Evolutionary conservation across 495 filamentous ascomycete species (phyloP).

Genomic region (Trichocladium antarcticum): DNA sequence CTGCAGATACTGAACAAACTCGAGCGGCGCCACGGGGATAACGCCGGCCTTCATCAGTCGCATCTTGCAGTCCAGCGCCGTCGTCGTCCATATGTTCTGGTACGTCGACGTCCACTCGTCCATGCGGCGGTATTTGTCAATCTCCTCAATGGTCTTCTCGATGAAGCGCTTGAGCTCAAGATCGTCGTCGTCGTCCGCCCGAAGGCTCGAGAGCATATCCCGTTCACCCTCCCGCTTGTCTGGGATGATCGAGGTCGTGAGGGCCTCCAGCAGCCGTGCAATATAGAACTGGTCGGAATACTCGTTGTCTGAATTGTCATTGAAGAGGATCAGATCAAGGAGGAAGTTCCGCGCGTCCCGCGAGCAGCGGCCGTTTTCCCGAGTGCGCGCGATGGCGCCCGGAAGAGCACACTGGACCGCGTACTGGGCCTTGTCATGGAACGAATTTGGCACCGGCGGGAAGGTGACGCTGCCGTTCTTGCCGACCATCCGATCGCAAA

Average conservation of each 20-base stretch:
- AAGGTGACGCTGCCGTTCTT: constrained; percentile 38
- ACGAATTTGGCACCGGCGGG: constrained; percentile 81
- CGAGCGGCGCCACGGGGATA: constrained; percentile 47
- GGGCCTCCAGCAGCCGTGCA: constrained; percentile 63
- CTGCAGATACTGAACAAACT: constrained; percentile 71
- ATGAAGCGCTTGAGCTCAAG: constrained; percentile 43
- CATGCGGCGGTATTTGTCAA: constrained; percentile 81
- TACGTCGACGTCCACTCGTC: constrained; percentile 89
- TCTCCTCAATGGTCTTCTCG: constrained; percentile 63
- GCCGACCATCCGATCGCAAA: constrained; percentile 51
- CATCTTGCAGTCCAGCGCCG: constrained; percentile 68
- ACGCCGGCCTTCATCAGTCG: constrained; percentile 61
- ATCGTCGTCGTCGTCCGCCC: constrained; percentile 32
- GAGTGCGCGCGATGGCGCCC: constrained; percentile 63
- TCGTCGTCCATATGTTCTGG: constrained; percentile 79
- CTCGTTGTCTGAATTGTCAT: constrained; percentile 81
- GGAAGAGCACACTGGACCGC: constrained; percentile 71
- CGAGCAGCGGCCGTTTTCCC: constrained; percentile 69
- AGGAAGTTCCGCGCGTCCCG: constrained; percentile 65
- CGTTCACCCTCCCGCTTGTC: constrained; percentile 44
- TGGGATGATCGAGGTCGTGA: constrained; percentile 65
- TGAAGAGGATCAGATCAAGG: constrained; percentile 78
- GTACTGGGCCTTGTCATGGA: constrained; percentile 71
- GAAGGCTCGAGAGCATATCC: constrained; percentile 27
- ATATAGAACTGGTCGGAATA: constrained; percentile 85